Evolutionary conservation across 441 rosid genomes (phyloP).

Genomic region (Breynia disticha): DNA sequence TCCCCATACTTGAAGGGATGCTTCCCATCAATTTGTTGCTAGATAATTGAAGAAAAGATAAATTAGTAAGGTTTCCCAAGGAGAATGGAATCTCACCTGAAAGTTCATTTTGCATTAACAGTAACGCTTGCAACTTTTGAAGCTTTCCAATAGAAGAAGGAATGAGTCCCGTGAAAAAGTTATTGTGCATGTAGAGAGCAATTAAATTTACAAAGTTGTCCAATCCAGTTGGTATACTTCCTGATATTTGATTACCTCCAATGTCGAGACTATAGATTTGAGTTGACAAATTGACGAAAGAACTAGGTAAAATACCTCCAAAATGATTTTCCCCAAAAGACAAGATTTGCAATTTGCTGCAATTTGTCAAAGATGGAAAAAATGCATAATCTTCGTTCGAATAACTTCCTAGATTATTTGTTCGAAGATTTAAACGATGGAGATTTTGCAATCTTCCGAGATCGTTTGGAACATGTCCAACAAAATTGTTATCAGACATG

Average conservation of each 20-base stretch:
- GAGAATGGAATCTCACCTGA: constrained; percentile 29
- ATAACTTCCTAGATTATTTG: constrained; percentile 1
- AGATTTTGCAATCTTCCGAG: not conserved
- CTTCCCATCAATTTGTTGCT: constrained; percentile 12
- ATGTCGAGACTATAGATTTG: not conserved
- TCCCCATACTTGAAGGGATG: constrained; percentile 13
- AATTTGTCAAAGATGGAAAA: not conserved
- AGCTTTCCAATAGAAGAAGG: constrained; percentile 29
- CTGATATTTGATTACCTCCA: constrained; percentile 17
- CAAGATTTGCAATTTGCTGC: not conserved
- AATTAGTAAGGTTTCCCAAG: constrained; percentile 15
- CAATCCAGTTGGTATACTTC: constrained; percentile 22
- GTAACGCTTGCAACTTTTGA: constrained; percentile 3
- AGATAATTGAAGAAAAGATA: not conserved
- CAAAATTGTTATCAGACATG: not conserved
- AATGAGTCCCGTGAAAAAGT: constrained; percentile 25
- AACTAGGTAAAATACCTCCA: constrained; percentile 8
- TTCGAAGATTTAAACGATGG: not conserved
- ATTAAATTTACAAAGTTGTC: constrained; percentile 18
- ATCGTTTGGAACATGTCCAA: not conserved
- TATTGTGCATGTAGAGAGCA: constrained; percentile 1
- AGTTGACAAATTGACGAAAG: constrained; percentile 12
- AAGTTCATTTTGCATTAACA: constrained; percentile 15
- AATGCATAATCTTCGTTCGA: not conserved
- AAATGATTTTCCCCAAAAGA: not conserved